Conservation (phyloP, 1,284 basidiomycete genomes). For the Ganoderma meredithae region DNA sequence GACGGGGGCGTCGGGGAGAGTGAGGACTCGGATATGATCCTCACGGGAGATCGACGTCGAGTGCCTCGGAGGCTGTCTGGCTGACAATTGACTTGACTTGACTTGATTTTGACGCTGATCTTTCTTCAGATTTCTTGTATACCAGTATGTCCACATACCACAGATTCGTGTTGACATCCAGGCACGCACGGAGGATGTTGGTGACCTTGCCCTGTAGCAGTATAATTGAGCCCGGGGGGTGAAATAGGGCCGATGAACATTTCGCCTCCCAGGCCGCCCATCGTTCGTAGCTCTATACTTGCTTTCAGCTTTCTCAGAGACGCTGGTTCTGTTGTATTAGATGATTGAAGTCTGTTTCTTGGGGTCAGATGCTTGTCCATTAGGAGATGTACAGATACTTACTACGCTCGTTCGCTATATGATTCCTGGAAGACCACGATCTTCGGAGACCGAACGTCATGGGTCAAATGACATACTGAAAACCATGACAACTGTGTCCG, state of each 20-base stretch:
- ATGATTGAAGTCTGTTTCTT: slow-evolving; percentile 1
- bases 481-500: not conserved
- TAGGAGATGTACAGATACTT: not conserved
- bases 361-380: not conserved
- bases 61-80: slow-evolving; percentile 6
- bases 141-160: slow-evolving; percentile 18
- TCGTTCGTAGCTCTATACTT: slow-evolving; percentile 2
- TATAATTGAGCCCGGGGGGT: not conserved
- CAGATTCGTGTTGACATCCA: slow-evolving; percentile 20
- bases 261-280: not conserved
- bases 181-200: not conserved
- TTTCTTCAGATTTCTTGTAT: not conserved
- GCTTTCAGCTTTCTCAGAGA: not conserved
- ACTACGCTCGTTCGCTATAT: not conserved
- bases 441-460: not conserved
- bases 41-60: not conserved
- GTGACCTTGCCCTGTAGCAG: not conserved
- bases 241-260: not conserved
- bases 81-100: slow-evolving; percentile 16
- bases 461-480: not conserved
- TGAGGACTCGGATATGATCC: not conserved
- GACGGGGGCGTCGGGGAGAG: not conserved
- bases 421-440: not conserved
- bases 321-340: not conserved
- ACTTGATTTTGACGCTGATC: slow-evolving; percentile 13